Evolutionary conservation across 805 yeast species (phyloP).

Genomic region (Myxozyma mucilagina): DNA sequence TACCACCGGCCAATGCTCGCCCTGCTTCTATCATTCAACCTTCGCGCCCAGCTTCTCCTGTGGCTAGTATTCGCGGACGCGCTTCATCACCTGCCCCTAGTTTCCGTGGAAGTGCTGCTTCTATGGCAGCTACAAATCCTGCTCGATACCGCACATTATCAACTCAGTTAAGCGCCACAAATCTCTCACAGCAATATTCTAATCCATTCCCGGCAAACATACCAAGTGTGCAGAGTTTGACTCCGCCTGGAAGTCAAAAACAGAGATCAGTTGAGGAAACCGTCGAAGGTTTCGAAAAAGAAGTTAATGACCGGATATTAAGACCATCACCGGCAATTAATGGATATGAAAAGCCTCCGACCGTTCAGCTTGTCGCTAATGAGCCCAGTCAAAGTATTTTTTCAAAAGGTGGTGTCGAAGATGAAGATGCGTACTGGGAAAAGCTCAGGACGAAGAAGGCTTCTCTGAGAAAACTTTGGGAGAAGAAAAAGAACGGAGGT

Average conservation of each 20-base stretch:
- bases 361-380: too few relatives aligned
- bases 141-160: conserved; percentile 20
- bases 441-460: conserved; percentile 1
- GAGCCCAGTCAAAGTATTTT: not conserved
- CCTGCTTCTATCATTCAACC: not conserved
- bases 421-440: conserved; percentile 15
- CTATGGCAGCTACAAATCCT: conserved; percentile 4
- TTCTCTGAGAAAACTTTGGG: conserved; percentile 13
- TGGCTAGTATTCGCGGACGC: not conserved
- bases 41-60: not conserved
- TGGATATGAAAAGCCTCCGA: too few relatives aligned
- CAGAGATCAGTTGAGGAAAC: too few relatives aligned
- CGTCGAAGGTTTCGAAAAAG: too few relatives aligned
- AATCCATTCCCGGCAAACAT: not conserved
- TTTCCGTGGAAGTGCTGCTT: not conserved
- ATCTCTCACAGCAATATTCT: not conserved
- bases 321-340: too few relatives aligned
- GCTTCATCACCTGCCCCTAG: not conserved
- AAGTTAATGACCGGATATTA: too few relatives aligned
- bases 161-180: conserved; percentile 9
- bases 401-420: not conserved
- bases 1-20: not conserved
- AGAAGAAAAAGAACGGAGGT: not conserved
- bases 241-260: too few relatives aligned
- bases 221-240: too few relatives aligned